Evolutionary conservation across 768 basidiomycete genomes (phyloP), one percentile per base, ranked within the genome.

Genomic region (Tulasnella sp.): DNA sequence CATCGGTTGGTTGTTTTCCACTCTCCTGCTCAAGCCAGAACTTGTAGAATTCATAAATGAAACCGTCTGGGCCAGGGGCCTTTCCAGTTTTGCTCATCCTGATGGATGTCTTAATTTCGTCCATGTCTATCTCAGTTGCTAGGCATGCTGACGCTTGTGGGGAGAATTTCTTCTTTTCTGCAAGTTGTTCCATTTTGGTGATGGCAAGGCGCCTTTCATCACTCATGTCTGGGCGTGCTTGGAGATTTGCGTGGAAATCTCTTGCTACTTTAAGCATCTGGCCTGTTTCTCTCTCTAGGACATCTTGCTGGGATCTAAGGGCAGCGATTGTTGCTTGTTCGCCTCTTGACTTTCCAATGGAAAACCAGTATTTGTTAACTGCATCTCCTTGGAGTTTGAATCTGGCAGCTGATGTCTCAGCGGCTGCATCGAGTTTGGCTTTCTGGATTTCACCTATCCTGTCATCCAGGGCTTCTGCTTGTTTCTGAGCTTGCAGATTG

Each of bases 21-120:
- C n/a, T n/a, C n/a, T n/a, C n/a, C n/a, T n/a, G n/a, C 2, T 2
- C 2, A 1, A 27, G 1, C 53, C 29, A 56, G 23, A 23, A 47
- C 15, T 61, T 58, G 23, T 61, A 61, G 7, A 60, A 38, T 30
- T 61, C 60, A 45, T 45, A 56, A 3, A 41, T 24, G 7, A 61
- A 3, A 4, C 60, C 55, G n/a, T 61, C 55, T 3, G 2, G 3
- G 1, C 60, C 60, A 1, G 60, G 60, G 3, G 59, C 13, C 58
- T 56, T 61, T n/a, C 52, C 52, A 1, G 10, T 56, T 17, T 50
- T 30, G 23, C 5, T 11, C 3, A n/a, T 32, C 29, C 44, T 24
- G 29, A 27, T 42, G 56, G 26, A 17, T 32, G 3, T 9, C 10
- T 5, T 1, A 43, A n/a, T 34, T 3, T 53, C 51, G 3, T 23